phyloP scores from a whole-genome alignment of 2,329 filamentous ascomycete species.

The Apiospora aurea region DNA sequence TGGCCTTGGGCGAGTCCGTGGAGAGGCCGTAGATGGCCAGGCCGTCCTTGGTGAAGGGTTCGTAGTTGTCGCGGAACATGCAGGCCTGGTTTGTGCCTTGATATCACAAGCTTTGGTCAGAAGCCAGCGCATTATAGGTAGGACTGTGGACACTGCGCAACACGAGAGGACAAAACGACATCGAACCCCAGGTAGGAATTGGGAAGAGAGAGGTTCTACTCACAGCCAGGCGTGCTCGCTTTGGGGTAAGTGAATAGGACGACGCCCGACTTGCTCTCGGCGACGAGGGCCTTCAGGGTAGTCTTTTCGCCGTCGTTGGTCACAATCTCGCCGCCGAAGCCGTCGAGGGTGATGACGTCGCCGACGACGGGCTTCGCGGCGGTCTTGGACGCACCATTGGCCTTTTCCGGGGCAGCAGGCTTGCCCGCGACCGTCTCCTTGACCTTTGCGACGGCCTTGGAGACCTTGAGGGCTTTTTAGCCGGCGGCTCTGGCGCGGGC shows the following conservation, averaged over 20 bases:
- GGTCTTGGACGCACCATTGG: constrained; percentile 6
- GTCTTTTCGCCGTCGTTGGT: constrained; percentile 85
- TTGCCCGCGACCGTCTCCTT: constrained; percentile 45
- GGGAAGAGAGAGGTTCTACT: constrained; percentile 47
- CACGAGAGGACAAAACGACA: neutral
- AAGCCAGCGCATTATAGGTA: constrained; percentile 16
- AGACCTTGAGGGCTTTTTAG: constrained; percentile 50
- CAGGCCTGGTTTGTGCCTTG: constrained; percentile 92
- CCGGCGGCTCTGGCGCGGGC: constrained; percentile 46
- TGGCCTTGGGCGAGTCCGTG: constrained; percentile 86
- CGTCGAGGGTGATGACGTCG: constrained; percentile 62
- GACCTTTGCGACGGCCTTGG: constrained; percentile 44
- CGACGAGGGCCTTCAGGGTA: constrained; percentile 80
- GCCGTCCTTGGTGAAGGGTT: constrained; percentile 76
- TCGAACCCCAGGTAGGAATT: constrained; percentile 7
- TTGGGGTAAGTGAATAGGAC: constrained; percentile 96
- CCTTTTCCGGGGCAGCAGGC: constrained; percentile 34
- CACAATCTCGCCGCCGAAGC: constrained; percentile 76
- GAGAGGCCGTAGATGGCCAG: constrained; percentile 91
- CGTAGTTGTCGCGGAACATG: constrained; percentile 88
- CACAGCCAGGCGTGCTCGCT: constrained; percentile 94
- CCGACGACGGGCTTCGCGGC: constrained; percentile 58
- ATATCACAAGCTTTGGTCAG: constrained; percentile 19
- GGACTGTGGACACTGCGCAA: neutral
- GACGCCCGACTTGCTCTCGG: constrained; percentile 83